Conservation (phyloP, 2,329 filamentous ascomycete genomes). For the Zymoseptoria tritici region DNA sequence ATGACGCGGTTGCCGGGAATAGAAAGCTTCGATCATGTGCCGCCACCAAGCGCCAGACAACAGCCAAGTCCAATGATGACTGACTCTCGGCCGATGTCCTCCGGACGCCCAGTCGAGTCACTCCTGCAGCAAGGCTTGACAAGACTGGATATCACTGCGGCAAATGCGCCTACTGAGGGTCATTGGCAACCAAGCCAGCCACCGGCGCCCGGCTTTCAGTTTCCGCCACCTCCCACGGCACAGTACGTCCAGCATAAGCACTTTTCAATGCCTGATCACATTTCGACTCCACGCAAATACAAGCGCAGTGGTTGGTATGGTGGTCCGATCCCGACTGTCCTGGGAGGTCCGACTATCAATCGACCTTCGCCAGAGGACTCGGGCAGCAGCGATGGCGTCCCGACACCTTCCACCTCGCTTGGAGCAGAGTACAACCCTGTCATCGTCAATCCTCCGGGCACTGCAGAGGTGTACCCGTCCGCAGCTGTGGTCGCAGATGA, state of each 20-base stretch:
- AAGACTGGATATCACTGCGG: conserved; percentile 55
- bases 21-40: conserved; percentile 78
- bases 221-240: conserved; percentile 15
- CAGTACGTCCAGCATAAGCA: conserved; percentile 29
- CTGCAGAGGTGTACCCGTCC: conserved; percentile 38
- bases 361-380: conserved; percentile 50
- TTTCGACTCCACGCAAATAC: conserved; percentile 49
- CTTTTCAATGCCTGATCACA: conserved; percentile 32
- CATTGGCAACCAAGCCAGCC: conserved; percentile 24
- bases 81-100: conserved; percentile 43
- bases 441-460: conserved; percentile 45
- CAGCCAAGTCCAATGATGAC: conserved; percentile 70
- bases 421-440: conserved; percentile 45
- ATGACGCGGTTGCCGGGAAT: conserved; percentile 75
- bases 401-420: conserved; percentile 45
- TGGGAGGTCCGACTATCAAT: conserved; percentile 27
- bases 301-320: conserved; percentile 71
- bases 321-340: conserved; percentile 34
- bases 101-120: conserved; percentile 46
- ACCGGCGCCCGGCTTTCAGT: conserved; percentile 10
- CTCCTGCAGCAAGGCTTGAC: conserved; percentile 59
- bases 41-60: conserved; percentile 53
- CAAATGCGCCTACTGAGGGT: conserved; percentile 29
- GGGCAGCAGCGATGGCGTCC: conserved; percentile 48
- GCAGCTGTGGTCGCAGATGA: conserved; percentile 33